Base-by-base conservation (phyloP, 1,139 yeast genomes). In the Nematodospora anomalae region DNA sequence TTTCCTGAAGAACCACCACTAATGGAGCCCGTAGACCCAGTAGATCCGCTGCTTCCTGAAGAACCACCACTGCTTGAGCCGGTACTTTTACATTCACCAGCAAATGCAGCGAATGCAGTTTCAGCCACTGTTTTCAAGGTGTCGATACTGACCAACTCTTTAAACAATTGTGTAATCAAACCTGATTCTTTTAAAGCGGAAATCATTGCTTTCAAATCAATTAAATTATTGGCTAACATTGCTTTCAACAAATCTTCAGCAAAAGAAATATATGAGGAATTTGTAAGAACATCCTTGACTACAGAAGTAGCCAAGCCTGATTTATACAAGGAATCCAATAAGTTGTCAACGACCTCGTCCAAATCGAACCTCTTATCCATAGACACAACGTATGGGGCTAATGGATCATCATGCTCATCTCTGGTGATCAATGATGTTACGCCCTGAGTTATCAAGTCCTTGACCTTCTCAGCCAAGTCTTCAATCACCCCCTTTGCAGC, bases 261-360 rank as follows among this genome's bases (percentile, higher is more conserved):
- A 47, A 68, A 70, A 38, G 68, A 63, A 42, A 67, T 49, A 50
- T 67, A 70, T 28, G 49, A 42, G 14, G 64, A 36, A 50, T 69
- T 74, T 24, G 73, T 67, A 41, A 69, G 55, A 30, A 69, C 58
- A 26, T 71, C 55, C 49, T 58, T 57, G 34, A 70, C 71, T 14
- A 70, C 73, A 25, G 66, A 61, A 30, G 64, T 48, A 12, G 71
- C 74, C 47, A 70, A 66, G 12, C 75, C 75, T 11, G 74, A 68
- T 31, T 56, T 41, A 28, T 59, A 68, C 47, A 69, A 62, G 6
- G 73, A 67, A 47, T 68, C 64, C 49, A 69, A 64, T 38, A 67
- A 55, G 40, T 65, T 66, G 29, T 62, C 60, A 11, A 65, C 61
- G 32, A 67, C 55, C 18, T 52, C 51, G 43, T 63, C 52, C 23